A percentile compares a stretch with the other conserved stretches of the same genome.
phyloP scores from a whole-genome alignment of 192 early-diverging fungal genomes.

The Linnemannia schmuckeri region DNA sequence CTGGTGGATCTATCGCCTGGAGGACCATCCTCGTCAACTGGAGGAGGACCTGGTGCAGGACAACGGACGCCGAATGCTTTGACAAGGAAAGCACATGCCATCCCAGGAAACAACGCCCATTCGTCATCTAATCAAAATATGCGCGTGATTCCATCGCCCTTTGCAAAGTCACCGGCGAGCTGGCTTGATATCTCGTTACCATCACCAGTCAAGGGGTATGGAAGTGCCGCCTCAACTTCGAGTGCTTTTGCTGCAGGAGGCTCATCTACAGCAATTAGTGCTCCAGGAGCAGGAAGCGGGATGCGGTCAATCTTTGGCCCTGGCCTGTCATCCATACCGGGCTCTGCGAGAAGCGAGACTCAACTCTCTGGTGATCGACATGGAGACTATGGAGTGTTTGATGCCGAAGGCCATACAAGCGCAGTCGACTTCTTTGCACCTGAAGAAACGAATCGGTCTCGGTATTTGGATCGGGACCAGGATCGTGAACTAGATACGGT shows the following conservation, averaged over 20 bases:
- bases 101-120: not conserved
- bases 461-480: not conserved
- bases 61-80: constrained; percentile 15
- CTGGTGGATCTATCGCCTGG: constrained; percentile 34
- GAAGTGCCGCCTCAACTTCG: not conserved
- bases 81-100: not conserved
- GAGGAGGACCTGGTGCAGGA: not conserved
- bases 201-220: not conserved
- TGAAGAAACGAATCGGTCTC: constrained; percentile 14
- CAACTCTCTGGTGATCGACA: not conserved
- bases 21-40: not conserved
- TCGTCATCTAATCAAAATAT: constrained; percentile 21
- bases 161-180: constrained; percentile 30
- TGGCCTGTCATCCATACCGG: constrained; percentile 12
- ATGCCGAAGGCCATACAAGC: not conserved
- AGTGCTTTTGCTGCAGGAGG: not conserved
- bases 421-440: constrained; percentile 22
- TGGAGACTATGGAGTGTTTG: constrained; percentile 15
- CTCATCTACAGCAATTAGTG: not conserved
- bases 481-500: constrained; percentile 23
- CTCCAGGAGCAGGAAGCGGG: not conserved
- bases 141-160: constrained; percentile 42
- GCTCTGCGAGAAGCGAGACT: not conserved
- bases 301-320: constrained; percentile 5
- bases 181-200: constrained; percentile 26